Conservation (phyloP, 306 rosid genomes). For the Inga leiocalycina region DNA sequence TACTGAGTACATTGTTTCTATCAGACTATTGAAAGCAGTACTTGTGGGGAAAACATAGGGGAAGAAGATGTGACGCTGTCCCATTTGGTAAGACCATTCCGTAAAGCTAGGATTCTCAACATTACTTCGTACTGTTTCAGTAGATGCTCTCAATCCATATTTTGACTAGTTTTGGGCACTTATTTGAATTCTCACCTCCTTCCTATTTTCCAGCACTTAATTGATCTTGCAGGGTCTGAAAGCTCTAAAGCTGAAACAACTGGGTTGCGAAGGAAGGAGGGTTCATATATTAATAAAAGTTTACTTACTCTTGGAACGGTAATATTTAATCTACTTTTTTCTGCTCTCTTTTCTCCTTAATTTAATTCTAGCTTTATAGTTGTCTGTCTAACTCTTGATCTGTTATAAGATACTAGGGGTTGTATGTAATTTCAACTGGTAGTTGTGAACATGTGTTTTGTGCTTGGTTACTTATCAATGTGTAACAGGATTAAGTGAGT, state of each 20-base stretch:
- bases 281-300: constrained; percentile 88
- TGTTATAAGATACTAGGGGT: neutral
- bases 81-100: constrained; percentile 62
- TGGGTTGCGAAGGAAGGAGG: constrained; percentile 89
- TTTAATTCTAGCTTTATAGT: neutral
- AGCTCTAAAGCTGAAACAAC: constrained; percentile 90
- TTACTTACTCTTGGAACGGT: constrained; percentile 92
- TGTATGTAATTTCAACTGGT: constrained; percentile 1
- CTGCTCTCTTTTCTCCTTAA: constrained; percentile 7
- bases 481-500: neutral
- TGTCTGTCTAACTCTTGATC: constrained; percentile 2
- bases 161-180: constrained; percentile 12
- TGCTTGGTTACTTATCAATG: neutral
- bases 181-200: constrained; percentile 25
- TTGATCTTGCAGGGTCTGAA: constrained; percentile 96
- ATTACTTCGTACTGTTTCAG: neutral
- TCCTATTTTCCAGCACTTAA: constrained; percentile 70
- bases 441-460: constrained; percentile 8
- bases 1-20: constrained; percentile 26
- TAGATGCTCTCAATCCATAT: constrained; percentile 2
- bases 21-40: constrained; percentile 88
- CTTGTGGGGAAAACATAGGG: constrained; percentile 61
- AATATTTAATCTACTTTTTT: constrained; percentile 38
- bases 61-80: constrained; percentile 85
- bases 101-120: constrained; percentile 3